A percentile compares a stretch with the other conserved stretches of the same genome.
Conservation (phyloP, 2,329 filamentous ascomycete genomes). For the Diaporthe sp. region DNA sequence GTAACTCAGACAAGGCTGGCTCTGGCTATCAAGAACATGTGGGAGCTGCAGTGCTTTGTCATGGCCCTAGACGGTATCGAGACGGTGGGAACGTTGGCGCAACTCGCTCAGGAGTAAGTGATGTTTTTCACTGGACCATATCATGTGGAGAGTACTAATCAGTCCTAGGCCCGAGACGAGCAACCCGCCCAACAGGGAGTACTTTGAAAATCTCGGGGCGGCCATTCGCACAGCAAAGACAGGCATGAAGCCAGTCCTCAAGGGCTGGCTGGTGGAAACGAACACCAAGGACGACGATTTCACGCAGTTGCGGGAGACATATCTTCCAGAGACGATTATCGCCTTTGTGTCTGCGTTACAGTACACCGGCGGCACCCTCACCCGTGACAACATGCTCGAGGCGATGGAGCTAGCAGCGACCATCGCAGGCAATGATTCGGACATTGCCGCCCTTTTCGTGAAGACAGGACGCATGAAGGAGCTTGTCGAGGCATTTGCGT, state of each 20-base stretch:
- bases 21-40: constrained; percentile 57
- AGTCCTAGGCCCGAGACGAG: constrained; percentile 43
- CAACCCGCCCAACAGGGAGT: constrained; percentile 53
- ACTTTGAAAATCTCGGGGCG: constrained; percentile 64
- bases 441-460: constrained; percentile 73
- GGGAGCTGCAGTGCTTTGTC: constrained; percentile 76
- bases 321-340: constrained; percentile 87
- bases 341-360: constrained; percentile 86
- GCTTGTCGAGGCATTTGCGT: constrained; percentile 80
- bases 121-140: too few species aligned
- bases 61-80: constrained; percentile 75
- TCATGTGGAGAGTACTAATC: constrained; percentile 41
- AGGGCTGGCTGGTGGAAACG: constrained; percentile 69
- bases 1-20: constrained; percentile 60
- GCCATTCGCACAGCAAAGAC: constrained; percentile 65
- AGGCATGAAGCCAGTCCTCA: constrained; percentile 70
- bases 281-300: constrained; percentile 70
- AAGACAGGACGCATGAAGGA: constrained; percentile 77
- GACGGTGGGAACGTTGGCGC: constrained; percentile 68
- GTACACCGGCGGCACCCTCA: constrained; percentile 78
- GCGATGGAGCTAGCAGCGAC: constrained; percentile 86
- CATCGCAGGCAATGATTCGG: constrained; percentile 77
- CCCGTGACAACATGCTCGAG: constrained; percentile 81
- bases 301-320: constrained; percentile 74
- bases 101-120: constrained; percentile 63